Percentiles rank a stretch among this genome's conserved stretches.
phyloP scores from a whole-genome alignment of 768 basidiomycete species.

The Kwoniella sp. region DNA sequence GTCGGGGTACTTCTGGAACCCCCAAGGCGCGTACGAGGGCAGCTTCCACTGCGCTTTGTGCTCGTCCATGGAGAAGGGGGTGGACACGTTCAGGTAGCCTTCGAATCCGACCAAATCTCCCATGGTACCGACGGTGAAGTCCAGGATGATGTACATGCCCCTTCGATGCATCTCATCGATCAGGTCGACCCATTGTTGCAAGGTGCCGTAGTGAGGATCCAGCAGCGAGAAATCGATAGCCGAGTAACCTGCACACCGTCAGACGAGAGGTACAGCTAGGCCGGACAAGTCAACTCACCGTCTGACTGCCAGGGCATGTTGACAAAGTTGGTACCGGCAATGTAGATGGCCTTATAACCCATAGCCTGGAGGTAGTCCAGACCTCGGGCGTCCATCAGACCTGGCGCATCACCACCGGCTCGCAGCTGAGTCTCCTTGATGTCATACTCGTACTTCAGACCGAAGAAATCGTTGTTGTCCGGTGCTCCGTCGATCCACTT shows the following conservation, averaged over 20 bases:
- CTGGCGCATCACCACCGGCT: slow-evolving; percentile 81
- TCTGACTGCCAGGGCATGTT: slow-evolving; percentile 98
- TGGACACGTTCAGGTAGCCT: slow-evolving; percentile 71
- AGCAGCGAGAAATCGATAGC: slow-evolving; percentile 83
- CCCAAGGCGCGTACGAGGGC: slow-evolving; percentile 76
- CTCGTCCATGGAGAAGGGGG: slow-evolving; percentile 73
- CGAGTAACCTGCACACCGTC: slow-evolving; percentile 67
- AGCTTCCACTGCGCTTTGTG: slow-evolving; percentile 69
- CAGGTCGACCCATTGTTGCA: slow-evolving; percentile 69
- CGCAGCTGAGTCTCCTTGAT: slow-evolving; percentile 83
- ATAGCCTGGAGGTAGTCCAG: slow-evolving; percentile 87
- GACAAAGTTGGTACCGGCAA: slow-evolving; percentile 85
- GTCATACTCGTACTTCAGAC: slow-evolving; percentile 73
- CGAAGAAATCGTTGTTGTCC: slow-evolving; percentile 83
- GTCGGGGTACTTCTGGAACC: slow-evolving; percentile 76
- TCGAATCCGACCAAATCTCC: slow-evolving; percentile 78
- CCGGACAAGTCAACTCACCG: slow-evolving; percentile 58
- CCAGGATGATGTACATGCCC: slow-evolving; percentile 87
- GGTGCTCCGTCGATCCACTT: slow-evolving; percentile 94
- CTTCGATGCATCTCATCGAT: slow-evolving; percentile 72
- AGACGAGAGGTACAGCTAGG: slow-evolving; percentile 1
- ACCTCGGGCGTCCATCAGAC: slow-evolving; percentile 58
- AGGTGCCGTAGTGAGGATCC: slow-evolving; percentile 87
- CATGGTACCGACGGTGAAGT: slow-evolving; percentile 93
- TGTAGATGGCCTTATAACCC: slow-evolving; percentile 78